phyloP scores from a whole-genome alignment of 202 grass and related monocot genomes.

The Musa balbisiana region DNA sequence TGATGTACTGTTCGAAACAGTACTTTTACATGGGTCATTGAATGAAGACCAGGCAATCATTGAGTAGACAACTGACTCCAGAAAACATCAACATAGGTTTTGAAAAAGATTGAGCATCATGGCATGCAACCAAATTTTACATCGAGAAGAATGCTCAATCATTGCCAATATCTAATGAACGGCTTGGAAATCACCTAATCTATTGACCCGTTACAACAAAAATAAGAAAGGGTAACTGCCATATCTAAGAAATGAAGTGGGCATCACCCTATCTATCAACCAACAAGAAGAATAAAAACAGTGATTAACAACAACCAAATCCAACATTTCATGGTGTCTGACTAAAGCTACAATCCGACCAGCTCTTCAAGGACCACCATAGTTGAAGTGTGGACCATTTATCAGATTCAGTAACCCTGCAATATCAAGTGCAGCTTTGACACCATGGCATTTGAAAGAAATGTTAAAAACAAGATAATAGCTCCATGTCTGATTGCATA shows the following conservation, averaged over 20 bases:
- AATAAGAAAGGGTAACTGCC: not conserved
- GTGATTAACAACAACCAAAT: not conserved
- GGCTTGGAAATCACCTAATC: no score
- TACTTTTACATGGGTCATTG: no score
- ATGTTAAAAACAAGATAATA: not conserved
- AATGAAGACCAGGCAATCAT: no score
- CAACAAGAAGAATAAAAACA: not conserved
- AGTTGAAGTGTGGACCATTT: not conserved
- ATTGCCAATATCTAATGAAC: no score
- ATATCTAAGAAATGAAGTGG: not conserved
- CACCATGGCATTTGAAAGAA: not conserved
- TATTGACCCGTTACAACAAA: no score
- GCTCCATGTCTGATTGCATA: not conserved
- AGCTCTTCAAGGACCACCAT: not conserved
- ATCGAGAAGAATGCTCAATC: no score
- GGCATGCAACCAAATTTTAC: no score
- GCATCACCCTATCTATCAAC: not conserved
- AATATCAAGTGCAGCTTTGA: not conserved
- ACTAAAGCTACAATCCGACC: not conserved
- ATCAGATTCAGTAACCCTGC: not conserved
- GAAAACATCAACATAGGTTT: no score
- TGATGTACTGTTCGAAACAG: no score
- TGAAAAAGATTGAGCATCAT: no score
- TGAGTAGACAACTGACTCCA: no score
- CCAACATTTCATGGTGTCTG: not conserved